A percentile compares a stretch with the other conserved stretches of the same genome.
These are phyloP conservation scores for Arabis hirsuta DNA, from an alignment of 345 rosid genomes.

Conservation along the genomic window DNA sequence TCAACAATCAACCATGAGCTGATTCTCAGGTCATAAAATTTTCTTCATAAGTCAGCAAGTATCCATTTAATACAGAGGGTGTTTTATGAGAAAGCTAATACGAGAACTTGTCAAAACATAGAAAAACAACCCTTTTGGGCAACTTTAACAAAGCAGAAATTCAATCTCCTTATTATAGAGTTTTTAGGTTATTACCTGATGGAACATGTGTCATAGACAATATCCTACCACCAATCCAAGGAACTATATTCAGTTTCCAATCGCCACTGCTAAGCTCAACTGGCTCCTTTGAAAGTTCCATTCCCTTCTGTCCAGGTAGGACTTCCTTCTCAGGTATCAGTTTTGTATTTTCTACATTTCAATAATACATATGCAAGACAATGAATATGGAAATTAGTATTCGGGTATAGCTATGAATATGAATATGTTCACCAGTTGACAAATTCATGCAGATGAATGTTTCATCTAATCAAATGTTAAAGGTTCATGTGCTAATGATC, in stretches of 20 bases:
- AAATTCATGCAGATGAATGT: not conserved
- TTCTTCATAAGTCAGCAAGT: not conserved
- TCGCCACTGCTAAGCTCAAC: conserved; percentile 69
- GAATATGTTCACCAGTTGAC: conserved; percentile 2
- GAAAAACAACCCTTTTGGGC: not conserved
- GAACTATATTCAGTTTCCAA: conserved; percentile 77
- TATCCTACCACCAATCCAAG: conserved; percentile 96
- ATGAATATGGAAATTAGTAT: not conserved
- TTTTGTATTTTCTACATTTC: conserved; percentile 62
- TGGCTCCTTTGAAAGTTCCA: conserved; percentile 64
- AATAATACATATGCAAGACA: conserved; percentile 11
- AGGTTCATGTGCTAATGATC: not conserved
- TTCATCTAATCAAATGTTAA: not conserved
- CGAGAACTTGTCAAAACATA: not conserved
- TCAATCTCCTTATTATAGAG: not conserved
- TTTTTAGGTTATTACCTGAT: conserved; percentile 58
- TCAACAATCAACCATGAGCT: not conserved
- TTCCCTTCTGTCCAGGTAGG: conserved; percentile 59
- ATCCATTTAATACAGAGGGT: not conserved
- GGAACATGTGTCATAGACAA: conserved; percentile 89
- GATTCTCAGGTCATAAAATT: not conserved
- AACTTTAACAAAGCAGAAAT: not conserved
- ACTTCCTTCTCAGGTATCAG: conserved; percentile 63
- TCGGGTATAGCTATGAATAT: not conserved
- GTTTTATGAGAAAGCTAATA: not conserved